These are phyloP conservation scores for Diaporthe caulivora DNA, from an alignment of 2,329 filamentous ascomycete genomes.

Conservation along the genomic window DNA sequence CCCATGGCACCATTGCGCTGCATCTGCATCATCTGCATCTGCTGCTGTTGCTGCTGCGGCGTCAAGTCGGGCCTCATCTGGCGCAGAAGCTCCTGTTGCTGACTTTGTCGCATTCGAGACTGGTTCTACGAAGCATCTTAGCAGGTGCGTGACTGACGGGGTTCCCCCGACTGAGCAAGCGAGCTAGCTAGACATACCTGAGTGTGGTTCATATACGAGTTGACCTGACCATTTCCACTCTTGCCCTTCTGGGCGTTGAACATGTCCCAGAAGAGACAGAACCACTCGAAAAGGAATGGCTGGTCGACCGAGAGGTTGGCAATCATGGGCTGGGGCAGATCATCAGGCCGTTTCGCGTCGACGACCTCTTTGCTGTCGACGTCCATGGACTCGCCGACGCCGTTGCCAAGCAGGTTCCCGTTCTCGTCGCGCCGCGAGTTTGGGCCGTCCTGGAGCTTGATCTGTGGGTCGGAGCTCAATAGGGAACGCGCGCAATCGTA, in stretches of 20 bases:
- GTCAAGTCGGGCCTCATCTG: slow-evolving; percentile 74
- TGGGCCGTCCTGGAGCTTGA: slow-evolving; percentile 80
- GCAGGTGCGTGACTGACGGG: slow-evolving; percentile 41
- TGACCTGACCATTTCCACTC: slow-evolving; percentile 72
- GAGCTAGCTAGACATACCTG: slow-evolving; percentile 70
- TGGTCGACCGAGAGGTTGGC: slow-evolving; percentile 75
- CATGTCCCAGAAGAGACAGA: slow-evolving; percentile 97
- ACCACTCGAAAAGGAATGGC: slow-evolving; percentile 97
- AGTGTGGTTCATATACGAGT: slow-evolving; percentile 84
- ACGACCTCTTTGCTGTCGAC: slow-evolving; percentile 85
- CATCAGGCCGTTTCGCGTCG: slow-evolving; percentile 80
- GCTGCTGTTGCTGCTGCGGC: slow-evolving; percentile 67
- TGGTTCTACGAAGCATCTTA: slow-evolving; percentile 63
- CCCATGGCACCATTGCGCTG: slow-evolving; percentile 68
- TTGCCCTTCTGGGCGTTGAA: slow-evolving; percentile 84
- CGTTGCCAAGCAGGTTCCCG: slow-evolving; percentile 75
- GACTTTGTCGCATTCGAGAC: slow-evolving; percentile 79
- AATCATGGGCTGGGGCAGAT: slow-evolving; percentile 81
- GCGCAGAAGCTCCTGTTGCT: slow-evolving; percentile 82
- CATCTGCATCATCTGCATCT: slow-evolving; percentile 77
- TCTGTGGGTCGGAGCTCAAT: slow-evolving; percentile 73
- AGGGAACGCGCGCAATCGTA: slow-evolving; percentile 85
- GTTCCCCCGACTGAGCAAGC: slow-evolving; percentile 2
- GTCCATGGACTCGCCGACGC: slow-evolving; percentile 81
- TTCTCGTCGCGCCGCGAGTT: slow-evolving; percentile 76